Evolutionary conservation across 306 rosid genomes (phyloP).

Genomic region (Cucurbita maxima): DNA sequence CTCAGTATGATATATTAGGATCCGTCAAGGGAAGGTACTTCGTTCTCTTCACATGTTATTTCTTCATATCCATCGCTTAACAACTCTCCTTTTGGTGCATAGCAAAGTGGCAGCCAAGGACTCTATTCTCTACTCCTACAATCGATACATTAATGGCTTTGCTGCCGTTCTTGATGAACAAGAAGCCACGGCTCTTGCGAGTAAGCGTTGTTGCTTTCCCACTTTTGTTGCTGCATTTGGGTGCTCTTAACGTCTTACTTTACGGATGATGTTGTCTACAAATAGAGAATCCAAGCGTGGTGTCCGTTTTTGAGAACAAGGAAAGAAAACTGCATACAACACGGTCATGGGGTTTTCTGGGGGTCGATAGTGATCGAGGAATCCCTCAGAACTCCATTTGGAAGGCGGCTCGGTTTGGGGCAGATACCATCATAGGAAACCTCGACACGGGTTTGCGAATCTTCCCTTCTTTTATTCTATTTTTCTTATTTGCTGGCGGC

Average conservation of each 20-base stretch:
- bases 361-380: slow-evolving; percentile 18
- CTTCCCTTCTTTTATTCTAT: not conserved
- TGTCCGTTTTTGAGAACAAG: slow-evolving; percentile 36
- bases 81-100: not conserved
- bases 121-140: slow-evolving; percentile 57
- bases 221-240: too few relatives aligned
- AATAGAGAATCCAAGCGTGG: slow-evolving; percentile 8
- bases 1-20: slow-evolving; percentile 24
- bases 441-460: slow-evolving; percentile 41
- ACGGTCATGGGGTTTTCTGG: slow-evolving; percentile 52
- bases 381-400: slow-evolving; percentile 22
- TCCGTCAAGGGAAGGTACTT: slow-evolving; percentile 35
- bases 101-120: slow-evolving; percentile 38
- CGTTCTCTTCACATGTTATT: not conserved
- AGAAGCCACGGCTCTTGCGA: too few relatives aligned
- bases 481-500: not conserved
- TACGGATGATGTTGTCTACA: too few relatives aligned
- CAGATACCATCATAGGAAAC: slow-evolving; percentile 49
- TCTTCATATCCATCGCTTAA: not conserved
- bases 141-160: slow-evolving; percentile 44
- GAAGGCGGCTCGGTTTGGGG: slow-evolving; percentile 31
- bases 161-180: slow-evolving; percentile 38
- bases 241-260: too few relatives aligned
- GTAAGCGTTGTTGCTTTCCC: too few relatives aligned
- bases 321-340: slow-evolving; percentile 41